Evolutionary conservation across 2,329 filamentous ascomycete genomes (phyloP), one percentile per base, ranked within the genome.

Genomic region (Leptographium galeiforme): DNA sequence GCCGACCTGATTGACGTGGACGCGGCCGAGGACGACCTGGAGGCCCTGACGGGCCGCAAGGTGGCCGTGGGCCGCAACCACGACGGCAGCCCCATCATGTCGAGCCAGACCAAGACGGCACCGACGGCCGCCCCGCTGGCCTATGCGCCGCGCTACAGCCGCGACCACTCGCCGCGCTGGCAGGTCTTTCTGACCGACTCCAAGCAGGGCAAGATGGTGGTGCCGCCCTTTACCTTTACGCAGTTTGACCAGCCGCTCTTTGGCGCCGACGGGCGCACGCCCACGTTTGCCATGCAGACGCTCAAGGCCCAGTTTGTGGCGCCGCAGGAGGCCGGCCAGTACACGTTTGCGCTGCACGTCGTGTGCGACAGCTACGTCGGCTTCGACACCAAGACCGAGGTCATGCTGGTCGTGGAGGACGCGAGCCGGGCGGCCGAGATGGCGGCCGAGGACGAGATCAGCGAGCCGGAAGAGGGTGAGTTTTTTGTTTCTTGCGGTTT

Each of bases 261-360:
- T 58, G 82, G 86, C 61, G 82, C 81, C 43, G 77, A 82, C 57
- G 89, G 87, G 61, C 87, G 86, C 65, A 68, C 66, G 47, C 91
- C 91, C 2, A 97, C 93, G 2, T 98, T 88, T 72, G 85, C 90
- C 63, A 84, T 98, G 71, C 90, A 97, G 68, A 98, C 93, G 4
- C 75, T 97, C 63, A 97, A 95, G 76, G 91, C 94, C 67, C 89
- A 96, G 67, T 98, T 98, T 68, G 88, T 91, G 59, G 91, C 93
- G 1, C 93, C 93, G 45, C 89, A 91, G 30, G 87, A 95, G 66
- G 80, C 88, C 6, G 93, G 91, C 47, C 85, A 90, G 67, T 98
- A 95, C 71, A 90, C 87, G 1, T 98, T 98, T 66, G 85, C 89
- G 57, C 87, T 97, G 82, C 85, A 97, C 68, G 74, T 96, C 58